Base-by-base conservation (phyloP, 495 filamentous ascomycete genomes). In the Penicillium nucicola region DNA sequence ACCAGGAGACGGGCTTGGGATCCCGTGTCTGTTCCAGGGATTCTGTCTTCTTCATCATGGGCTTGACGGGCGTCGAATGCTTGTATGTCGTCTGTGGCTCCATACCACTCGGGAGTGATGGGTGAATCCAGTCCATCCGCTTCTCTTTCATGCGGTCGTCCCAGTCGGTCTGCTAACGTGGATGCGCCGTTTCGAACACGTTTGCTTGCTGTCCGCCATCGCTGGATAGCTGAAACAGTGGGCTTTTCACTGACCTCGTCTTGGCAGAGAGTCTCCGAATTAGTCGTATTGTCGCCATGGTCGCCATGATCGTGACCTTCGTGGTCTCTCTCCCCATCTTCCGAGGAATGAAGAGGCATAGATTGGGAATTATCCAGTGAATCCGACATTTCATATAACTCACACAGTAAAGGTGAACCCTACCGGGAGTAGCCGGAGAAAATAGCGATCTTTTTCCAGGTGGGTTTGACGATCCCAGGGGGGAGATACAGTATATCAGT, bases 1-100 rank as follows among this genome's bases (percentile, higher is more conserved):
- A 67, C 35, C 43, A 69, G 25, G n/a, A 52, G 48, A 8, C 59
- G 61, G 17, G 66, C 64, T 46, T 67, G 58, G 8, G 64, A 51
- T 17, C 54, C 37, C 28, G 61, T 52, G 15, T 57, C 53, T 7
- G 42, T 41, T 5, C 39, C 45, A 0, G 35, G 28, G 9, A 61
- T 32, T 1, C 42, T 37, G 0, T 52, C 35, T 41, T 59, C 62
- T 32, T 61, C 58, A 15, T 64, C 59, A 0, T 35, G 32, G 20
- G 58, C 53, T 15, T 48, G 48, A 20, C 57, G 60, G 13, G 49
- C 62, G 15, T 44, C 32, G 20, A 38, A 59, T n/a, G 57, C 54
- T 25, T 40, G 45, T 7, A 67, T 42, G 32, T 69, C 66, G 19
- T 69, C 66, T 0, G 56, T 62, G 11, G 64, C 64, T 1, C 59